Base-by-base conservation (phyloP, 192 early-diverging fungal genomes). In the Rhizophagus clarus region DNA sequence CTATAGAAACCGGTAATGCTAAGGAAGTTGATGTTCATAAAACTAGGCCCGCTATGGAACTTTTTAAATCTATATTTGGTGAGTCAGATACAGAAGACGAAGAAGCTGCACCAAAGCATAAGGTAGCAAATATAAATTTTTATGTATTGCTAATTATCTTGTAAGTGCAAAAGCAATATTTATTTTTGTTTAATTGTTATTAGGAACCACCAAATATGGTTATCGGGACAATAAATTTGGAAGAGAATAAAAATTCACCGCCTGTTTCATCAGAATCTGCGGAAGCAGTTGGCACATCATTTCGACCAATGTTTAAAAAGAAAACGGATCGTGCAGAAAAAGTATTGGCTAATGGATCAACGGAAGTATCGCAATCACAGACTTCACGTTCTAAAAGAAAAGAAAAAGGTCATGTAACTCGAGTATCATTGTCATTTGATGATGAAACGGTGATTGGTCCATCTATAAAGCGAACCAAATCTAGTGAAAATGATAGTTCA, bases 31-130 rank as follows among this genome's bases (percentile, higher is more conserved):
- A 72, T 47, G 61, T 80, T 11, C 72, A 87, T 29, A 81, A 82
- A 63, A 89, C 89, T 63, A 84, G 93, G 67, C 93, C 94, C 4
- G 81, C 94, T 2, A 94, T 96, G 91, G 95, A 96, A 83, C 89
- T 96, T 2, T 96, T 96, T 76, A 94, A 94, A 82, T 92, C 93
- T 7, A 96, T 96, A 61, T 96, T 96, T 84, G 89, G 94, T 3
- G 93, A 94, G 32, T 84, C 83, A 1, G 92, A 91, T 34, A 75
- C 81, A 24, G 88, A 87, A 3, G 84, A 85, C 8, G 86, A 86
- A 40, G 87, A 92, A 28, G 80, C 34, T 1, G 61, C 34, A 10
- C 72, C 76, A 56, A 64, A 37, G 61, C 24, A 80, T 40, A 45
- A 15, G 40, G n/a, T 74, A 61, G 49, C 24, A 74, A 51, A 71